phyloP scores from a whole-genome alignment of 805 yeast species.

The Lipomyces sp. region DNA sequence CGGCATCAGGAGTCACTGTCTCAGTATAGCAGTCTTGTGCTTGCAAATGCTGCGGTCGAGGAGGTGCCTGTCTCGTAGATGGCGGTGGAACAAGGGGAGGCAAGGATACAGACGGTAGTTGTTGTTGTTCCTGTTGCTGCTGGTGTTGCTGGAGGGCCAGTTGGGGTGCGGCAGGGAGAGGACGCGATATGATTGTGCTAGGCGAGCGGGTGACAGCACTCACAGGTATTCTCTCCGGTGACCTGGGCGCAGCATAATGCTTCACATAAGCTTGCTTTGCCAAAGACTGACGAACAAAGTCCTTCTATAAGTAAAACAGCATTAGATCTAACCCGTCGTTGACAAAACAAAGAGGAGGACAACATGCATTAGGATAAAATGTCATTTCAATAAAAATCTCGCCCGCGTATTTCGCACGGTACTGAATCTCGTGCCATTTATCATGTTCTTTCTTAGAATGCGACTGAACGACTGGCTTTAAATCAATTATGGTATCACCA shows the following conservation, averaged over 20 bases:
- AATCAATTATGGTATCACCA: constrained; percentile 76
- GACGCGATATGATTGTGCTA: too few relatives aligned
- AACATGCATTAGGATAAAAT: constrained; percentile 51
- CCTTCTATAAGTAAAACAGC: background rate
- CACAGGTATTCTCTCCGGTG: constrained; percentile 1
- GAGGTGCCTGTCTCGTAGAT: too few relatives aligned
- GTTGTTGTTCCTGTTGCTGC: too few relatives aligned
- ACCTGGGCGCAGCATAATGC: background rate
- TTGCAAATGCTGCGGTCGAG: too few relatives aligned
- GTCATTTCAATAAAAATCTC: constrained; percentile 88
- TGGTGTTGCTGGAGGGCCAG: too few relatives aligned
- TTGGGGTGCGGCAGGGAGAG: too few relatives aligned
- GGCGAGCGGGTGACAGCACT: too few relatives aligned
- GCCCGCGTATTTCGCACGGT: constrained; percentile 77
- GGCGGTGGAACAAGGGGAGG: too few relatives aligned
- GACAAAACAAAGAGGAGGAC: background rate
- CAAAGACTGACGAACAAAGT: background rate
- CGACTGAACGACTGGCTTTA: constrained; percentile 66
- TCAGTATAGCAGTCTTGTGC: too few relatives aligned
- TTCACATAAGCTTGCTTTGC: background rate
- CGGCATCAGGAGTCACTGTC: too few relatives aligned
- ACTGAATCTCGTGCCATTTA: constrained; percentile 71
- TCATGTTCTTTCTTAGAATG: constrained; percentile 74
- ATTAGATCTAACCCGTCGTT: background rate
- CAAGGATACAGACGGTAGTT: too few relatives aligned